phyloP scores from a whole-genome alignment of 73 alveolate genomes.

The Stentor roeselii region DNA sequence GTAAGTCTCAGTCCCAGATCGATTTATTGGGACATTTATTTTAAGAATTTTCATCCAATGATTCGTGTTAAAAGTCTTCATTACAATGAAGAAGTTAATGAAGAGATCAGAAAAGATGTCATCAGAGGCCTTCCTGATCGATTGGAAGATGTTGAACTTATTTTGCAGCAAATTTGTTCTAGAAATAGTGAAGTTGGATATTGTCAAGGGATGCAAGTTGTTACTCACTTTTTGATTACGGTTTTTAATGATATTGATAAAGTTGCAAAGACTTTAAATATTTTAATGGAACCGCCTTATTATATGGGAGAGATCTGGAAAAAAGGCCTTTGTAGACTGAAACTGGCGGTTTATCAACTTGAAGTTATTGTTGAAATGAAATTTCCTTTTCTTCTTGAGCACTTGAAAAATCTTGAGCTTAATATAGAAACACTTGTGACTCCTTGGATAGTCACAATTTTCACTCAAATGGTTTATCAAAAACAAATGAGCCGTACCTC shows the following conservation, averaged over 20 bases:
- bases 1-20: not conserved
- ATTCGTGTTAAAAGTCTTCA: not conserved
- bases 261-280: not conserved
- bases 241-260: not conserved
- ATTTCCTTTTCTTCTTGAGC: not conserved
- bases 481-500: not conserved
- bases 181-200: conserved; percentile 2
- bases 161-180: not conserved
- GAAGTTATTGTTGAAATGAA: not conserved
- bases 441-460: conserved; percentile 22
- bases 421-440: not conserved
- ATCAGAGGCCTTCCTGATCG: conserved; percentile 5
- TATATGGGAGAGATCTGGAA: conserved; percentile 17
- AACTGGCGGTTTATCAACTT: conserved; percentile 3
- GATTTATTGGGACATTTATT: not conserved
- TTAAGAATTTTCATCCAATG: not conserved
- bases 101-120: conserved; percentile 10
- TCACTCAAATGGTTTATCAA: not conserved
- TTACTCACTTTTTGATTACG: conserved; percentile 7
- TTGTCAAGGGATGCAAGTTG: conserved; percentile 26
- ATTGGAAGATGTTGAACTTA: not conserved
- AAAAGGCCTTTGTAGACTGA: not conserved
- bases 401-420: not conserved
- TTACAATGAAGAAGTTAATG: not conserved
- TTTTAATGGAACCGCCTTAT: conserved; percentile 4